These are phyloP conservation scores for Hypomyces perniciosus DNA, from an alignment of 2,329 filamentous ascomycete genomes.

Conservation along the genomic window DNA sequence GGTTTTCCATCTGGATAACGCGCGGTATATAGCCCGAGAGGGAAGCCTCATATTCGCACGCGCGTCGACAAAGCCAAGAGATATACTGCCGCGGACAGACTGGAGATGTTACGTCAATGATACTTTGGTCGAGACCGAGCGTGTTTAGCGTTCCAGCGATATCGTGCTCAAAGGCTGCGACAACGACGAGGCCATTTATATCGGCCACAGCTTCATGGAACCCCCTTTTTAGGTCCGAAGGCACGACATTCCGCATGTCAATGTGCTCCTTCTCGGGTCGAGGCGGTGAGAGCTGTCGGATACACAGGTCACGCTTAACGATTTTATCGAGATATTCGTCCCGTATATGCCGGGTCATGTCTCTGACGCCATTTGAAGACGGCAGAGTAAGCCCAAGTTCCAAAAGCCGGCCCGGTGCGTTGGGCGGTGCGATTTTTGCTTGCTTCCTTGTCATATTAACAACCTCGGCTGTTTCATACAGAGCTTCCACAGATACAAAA, in stretches of 20 bases:
- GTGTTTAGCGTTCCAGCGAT: conserved; percentile 16
- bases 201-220: conserved; percentile 24
- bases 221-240: conserved; percentile 7
- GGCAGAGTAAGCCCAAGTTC: conserved; percentile 15
- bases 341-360: conserved; percentile 20
- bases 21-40: conserved; percentile 21
- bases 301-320: conserved; percentile 14
- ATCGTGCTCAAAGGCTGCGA: conserved; percentile 20
- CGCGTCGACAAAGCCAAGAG: conserved; percentile 21
- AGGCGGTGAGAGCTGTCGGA: conserved; percentile 9
- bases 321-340: conserved; percentile 18
- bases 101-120: not conserved
- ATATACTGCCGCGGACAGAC: not conserved
- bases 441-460: not conserved
- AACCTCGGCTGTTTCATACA: conserved; percentile 16
- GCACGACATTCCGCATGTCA: conserved; percentile 8
- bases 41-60: conserved; percentile 21
- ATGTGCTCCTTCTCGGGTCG: not conserved
- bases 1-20: conserved; percentile 21
- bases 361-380: conserved; percentile 9
- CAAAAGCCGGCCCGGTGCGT: conserved; percentile 10
- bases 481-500: conserved; percentile 16
- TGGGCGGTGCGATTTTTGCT: not conserved
- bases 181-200: conserved; percentile 23
- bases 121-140: conserved; percentile 2